These are phyloP conservation scores for Cyclaneusma minus DNA, from an alignment of 2,329 filamentous ascomycete genomes.

Conservation along the genomic window DNA sequence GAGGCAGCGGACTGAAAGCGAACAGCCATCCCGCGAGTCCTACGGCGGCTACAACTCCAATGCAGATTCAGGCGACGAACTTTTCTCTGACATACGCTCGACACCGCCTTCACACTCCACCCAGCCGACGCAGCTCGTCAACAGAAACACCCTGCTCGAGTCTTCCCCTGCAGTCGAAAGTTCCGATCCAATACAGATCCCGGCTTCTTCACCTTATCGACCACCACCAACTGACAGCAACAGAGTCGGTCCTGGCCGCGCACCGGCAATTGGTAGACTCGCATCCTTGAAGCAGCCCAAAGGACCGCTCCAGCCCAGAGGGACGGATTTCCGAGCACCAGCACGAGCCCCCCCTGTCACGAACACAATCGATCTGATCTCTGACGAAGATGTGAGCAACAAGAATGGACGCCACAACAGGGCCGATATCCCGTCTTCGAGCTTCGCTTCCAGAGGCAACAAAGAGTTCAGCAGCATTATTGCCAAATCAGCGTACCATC, in stretches of 20 bases:
- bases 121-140: constrained; percentile 24
- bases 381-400: constrained; percentile 45
- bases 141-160: constrained; percentile 16
- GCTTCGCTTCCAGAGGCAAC: constrained; percentile 31
- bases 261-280: constrained; percentile 10
- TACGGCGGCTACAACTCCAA: constrained; percentile 19
- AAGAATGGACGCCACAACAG: constrained; percentile 29
- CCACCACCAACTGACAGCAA: constrained; percentile 23
- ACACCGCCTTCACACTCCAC: constrained; percentile 28
- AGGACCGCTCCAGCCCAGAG: constrained; percentile 9
- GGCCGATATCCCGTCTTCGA: constrained; percentile 45
- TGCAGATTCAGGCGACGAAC: constrained; percentile 28
- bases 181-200: constrained; percentile 51
- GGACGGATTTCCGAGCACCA: constrained; percentile 20
- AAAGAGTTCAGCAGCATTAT: constrained; percentile 18
- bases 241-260: constrained; percentile 18
- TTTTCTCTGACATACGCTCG: constrained; percentile 21
- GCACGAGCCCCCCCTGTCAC: constrained; percentile 22
- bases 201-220: constrained; percentile 70
- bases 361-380: constrained; percentile 33
- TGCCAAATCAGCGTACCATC: constrained; percentile 10
- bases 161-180: constrained; percentile 1
- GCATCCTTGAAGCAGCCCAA: constrained; percentile 4
- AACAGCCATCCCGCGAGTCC: constrained; percentile 9
- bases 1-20: constrained; percentile 17